phyloP scores from a whole-genome alignment of 768 basidiomycete genomes.

The Tulasnella sp. region DNA sequence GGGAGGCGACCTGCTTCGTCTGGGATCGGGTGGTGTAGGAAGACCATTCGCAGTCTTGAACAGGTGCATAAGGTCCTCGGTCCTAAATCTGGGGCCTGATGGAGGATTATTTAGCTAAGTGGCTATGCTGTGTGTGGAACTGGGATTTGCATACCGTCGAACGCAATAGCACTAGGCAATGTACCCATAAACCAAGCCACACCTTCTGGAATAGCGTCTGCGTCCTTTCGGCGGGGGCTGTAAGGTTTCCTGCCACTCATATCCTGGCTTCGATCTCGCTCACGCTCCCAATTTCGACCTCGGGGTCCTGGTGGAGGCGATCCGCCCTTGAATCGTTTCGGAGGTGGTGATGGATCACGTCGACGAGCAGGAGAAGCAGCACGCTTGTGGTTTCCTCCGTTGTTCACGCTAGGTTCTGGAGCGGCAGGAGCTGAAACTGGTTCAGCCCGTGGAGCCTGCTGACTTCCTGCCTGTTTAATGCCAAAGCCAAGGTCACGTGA shows the following conservation, averaged over 20 bases:
- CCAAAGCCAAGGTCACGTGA: slow-evolving; percentile 73
- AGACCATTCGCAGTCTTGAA: slow-evolving; percentile 67
- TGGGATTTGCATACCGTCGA: slow-evolving; percentile 63
- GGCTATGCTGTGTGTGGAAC: slow-evolving; percentile 9
- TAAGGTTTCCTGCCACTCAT: slow-evolving; percentile 8
- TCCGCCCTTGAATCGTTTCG: slow-evolving; percentile 18
- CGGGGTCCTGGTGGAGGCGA: slow-evolving; percentile 16
- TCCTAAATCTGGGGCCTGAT: slow-evolving; percentile 77
- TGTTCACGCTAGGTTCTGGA: neutral
- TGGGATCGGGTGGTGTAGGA: slow-evolving; percentile 46
- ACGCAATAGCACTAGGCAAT: slow-evolving; percentile 58
- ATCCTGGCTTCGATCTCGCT: slow-evolving; percentile 1
- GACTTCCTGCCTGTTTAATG: neutral
- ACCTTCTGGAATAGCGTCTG: slow-evolving; percentile 39
- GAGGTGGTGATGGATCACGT: slow-evolving; percentile 17
- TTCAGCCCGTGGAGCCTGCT: neutral
- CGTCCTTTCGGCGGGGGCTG: slow-evolving; percentile 24
- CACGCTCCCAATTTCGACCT: slow-evolving; percentile 10
- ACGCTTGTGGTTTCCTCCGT: slow-evolving; percentile 7
- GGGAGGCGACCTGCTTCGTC: slow-evolving; percentile 35
- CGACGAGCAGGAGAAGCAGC: slow-evolving; percentile 16
- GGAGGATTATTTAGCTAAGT: slow-evolving; percentile 20
- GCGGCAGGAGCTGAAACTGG: neutral
- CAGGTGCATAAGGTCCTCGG: slow-evolving; percentile 80
- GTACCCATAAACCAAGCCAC: slow-evolving; percentile 77